A percentile compares a stretch with the other conserved stretches of the same genome.
Evolutionary conservation across 768 basidiomycete genomes (phyloP).

Genomic region (Kwoniella shandongensis): DNA sequence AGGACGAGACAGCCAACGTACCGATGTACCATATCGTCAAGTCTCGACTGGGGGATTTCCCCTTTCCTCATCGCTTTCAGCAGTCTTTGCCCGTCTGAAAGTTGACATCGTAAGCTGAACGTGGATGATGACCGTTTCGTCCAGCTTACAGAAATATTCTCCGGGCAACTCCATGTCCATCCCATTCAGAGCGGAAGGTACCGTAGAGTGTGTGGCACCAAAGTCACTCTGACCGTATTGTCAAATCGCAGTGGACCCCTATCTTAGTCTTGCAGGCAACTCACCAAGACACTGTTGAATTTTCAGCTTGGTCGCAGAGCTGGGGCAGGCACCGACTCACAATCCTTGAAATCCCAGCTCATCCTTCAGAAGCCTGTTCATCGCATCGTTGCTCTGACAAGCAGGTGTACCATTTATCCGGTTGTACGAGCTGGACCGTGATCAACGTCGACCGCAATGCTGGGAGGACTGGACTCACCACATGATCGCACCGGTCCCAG

Average conservation of each 20-base stretch:
- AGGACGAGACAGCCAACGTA: too few relatives aligned
- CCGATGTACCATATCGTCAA: constrained; percentile 49
- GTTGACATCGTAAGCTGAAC: background rate
- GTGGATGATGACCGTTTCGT: background rate
- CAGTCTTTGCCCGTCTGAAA: constrained; percentile 31
- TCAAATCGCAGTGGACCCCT: background rate
- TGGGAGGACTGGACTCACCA: constrained; percentile 36
- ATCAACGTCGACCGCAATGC: background rate
- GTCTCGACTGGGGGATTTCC: constrained; percentile 28
- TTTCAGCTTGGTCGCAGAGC: background rate
- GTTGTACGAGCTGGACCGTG: constrained; percentile 39
- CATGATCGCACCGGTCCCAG: constrained; percentile 52
- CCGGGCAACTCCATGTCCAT: constrained; percentile 50
- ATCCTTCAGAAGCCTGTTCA: constrained; percentile 51
- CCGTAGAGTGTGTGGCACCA: constrained; percentile 45
- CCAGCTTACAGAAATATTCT: constrained; percentile 33
- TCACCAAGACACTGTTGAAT: constrained; percentile 27
- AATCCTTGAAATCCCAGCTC: constrained; percentile 52
- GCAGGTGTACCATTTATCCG: constrained; percentile 52
- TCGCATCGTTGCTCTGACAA: constrained; percentile 46
- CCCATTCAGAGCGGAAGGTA: constrained; percentile 31
- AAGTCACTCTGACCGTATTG: constrained; percentile 38
- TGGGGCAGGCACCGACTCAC: constrained; percentile 23
- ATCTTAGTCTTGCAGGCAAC: too few relatives aligned
- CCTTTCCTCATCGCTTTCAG: constrained; percentile 38